A percentile compares a stretch with the other conserved stretches of the same genome.
Evolutionary conservation across 768 basidiomycete species (phyloP).

Genomic region (Dictyophora rubrovolvata): DNA sequence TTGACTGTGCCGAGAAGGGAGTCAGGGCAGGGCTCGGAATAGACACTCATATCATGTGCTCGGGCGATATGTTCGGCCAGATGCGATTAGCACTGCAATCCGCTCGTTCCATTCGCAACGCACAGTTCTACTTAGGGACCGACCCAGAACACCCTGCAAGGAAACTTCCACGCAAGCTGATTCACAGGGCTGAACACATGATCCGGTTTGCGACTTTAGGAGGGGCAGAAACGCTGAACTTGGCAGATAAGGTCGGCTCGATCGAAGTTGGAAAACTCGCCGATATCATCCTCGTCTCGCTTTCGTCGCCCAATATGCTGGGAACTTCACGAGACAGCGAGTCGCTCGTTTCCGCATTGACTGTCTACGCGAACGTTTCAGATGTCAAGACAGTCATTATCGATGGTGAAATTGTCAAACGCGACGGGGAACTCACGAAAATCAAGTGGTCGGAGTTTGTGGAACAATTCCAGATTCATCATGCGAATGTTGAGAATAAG

Average conservation of each 20-base stretch:
- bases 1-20: conserved; percentile 20
- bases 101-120: conserved; percentile 10
- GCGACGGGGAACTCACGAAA: conserved; percentile 17
- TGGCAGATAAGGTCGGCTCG: conserved; percentile 15
- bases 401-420: conserved; percentile 22
- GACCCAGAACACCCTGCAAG: background rate
- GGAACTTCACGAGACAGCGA: conserved; percentile 18
- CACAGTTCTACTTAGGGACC: background rate
- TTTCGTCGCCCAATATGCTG: conserved; percentile 1
- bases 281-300: conserved; percentile 13
- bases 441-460: conserved; percentile 18
- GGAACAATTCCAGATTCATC: conserved; percentile 15
- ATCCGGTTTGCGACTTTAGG: conserved; percentile 22
- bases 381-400: conserved; percentile 24
- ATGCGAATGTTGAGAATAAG: conserved; percentile 13
- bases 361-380: conserved; percentile 20
- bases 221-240: conserved; percentile 21
- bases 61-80: conserved; percentile 20
- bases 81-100: conserved; percentile 23
- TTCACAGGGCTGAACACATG: conserved; percentile 15
- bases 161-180: background rate
- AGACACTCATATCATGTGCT: conserved; percentile 19
- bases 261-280: conserved; percentile 24
- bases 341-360: conserved; percentile 19
- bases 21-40: conserved; percentile 21